A percentile compares a stretch with the other conserved stretches of the same genome.
Conservation (phyloP, 2,329 filamentous ascomycete species). For the Fusarium miscanthi region DNA sequence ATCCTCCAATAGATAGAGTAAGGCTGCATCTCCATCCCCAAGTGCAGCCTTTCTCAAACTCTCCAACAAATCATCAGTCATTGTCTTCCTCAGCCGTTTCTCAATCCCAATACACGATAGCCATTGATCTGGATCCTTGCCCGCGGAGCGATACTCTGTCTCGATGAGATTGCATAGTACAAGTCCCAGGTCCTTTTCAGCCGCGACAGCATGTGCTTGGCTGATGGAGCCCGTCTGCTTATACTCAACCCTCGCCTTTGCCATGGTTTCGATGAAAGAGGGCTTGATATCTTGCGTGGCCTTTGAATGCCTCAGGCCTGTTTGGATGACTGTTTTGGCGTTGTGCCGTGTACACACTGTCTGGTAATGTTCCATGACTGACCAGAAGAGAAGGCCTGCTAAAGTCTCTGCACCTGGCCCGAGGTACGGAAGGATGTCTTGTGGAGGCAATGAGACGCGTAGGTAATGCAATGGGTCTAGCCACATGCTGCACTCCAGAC, state of each 20-base stretch:
- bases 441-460: not conserved
- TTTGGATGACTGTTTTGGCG: not conserved
- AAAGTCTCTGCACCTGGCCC: not conserved
- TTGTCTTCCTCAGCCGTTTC: not conserved
- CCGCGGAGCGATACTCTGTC: not conserved
- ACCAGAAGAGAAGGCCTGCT: constrained; percentile 4
- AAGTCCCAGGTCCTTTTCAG: constrained; percentile 1
- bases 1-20: not conserved
- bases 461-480: constrained; percentile 7
- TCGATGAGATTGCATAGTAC: constrained; percentile 7
- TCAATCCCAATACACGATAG: constrained; percentile 8
- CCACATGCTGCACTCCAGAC: constrained; percentile 10
- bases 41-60: not conserved
- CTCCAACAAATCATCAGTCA: accelerated
- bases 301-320: not conserved
- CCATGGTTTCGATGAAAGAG: constrained; percentile 2
- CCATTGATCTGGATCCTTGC: constrained; percentile 15
- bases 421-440: constrained; percentile 1
- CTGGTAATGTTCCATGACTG: constrained; percentile 12
- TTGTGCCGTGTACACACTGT: not conserved
- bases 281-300: not conserved
- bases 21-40: accelerated
- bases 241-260: constrained; percentile 9
- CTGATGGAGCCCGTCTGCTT: not conserved
- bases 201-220: not conserved